phyloP scores from a whole-genome alignment of 2,329 filamentous ascomycete species.

The Talaromyces amestolkiae region DNA sequence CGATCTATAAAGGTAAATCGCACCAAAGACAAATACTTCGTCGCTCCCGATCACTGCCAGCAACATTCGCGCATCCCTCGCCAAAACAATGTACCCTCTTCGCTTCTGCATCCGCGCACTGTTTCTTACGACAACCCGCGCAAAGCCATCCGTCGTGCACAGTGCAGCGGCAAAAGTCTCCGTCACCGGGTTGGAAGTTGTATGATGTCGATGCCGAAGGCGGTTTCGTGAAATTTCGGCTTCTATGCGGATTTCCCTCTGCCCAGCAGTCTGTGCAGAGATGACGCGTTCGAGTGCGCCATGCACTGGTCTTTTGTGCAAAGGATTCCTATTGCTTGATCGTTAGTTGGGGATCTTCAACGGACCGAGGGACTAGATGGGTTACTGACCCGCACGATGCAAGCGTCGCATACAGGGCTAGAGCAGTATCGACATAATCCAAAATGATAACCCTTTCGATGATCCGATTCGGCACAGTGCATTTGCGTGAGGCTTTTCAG shows the following conservation, averaged over 20 bases:
- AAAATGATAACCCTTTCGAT: conserved; percentile 26
- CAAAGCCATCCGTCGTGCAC: conserved; percentile 31
- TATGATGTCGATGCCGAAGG: conserved; percentile 18
- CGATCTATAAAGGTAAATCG: conserved; percentile 21
- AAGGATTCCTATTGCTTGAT: conserved; percentile 25
- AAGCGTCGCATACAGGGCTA: conserved; percentile 31
- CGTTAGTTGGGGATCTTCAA: neutral
- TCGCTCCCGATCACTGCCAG: conserved; percentile 27
- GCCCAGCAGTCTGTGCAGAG: conserved; percentile 32
- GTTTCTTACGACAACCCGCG: conserved; percentile 27
- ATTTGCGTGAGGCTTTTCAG: conserved; percentile 27
- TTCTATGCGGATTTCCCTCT: conserved; percentile 25
- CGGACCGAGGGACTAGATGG: neutral
- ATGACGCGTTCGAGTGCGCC: conserved; percentile 30
- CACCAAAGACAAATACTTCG: conserved; percentile 35
- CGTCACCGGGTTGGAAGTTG: conserved; percentile 18
- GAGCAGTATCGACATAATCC: conserved; percentile 30
- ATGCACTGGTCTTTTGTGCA: conserved; percentile 28
- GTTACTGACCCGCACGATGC: conserved; percentile 27
- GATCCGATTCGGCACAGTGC: conserved; percentile 27
- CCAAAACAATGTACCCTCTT: conserved; percentile 26
- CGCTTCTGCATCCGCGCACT: conserved; percentile 25
- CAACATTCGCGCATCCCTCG: conserved; percentile 23
- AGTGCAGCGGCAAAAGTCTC: conserved; percentile 29
- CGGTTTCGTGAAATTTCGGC: conserved; percentile 24